phyloP scores from a whole-genome alignment of 768 basidiomycete genomes.

The Hericium rajendrae region DNA sequence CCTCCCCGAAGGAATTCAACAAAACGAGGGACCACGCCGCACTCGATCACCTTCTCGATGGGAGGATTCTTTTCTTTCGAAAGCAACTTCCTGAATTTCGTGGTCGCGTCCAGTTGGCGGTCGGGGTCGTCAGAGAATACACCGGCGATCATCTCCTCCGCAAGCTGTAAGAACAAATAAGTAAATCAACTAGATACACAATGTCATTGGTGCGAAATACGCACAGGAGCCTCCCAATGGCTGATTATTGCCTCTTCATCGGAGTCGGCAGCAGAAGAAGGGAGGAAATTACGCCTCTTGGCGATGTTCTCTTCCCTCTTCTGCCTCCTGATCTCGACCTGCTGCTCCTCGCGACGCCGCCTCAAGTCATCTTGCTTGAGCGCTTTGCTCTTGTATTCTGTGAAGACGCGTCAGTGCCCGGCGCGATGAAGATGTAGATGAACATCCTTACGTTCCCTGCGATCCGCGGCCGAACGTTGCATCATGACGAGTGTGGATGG shows the following conservation, averaged over 20 bases:
- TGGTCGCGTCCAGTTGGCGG: conserved; percentile 92
- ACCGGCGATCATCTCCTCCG: conserved; percentile 86
- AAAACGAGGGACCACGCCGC: conserved; percentile 93
- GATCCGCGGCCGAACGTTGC: conserved; percentile 11
- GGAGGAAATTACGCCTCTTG: conserved; percentile 90
- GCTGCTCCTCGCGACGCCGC: conserved; percentile 94
- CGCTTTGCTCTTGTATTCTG: conserved; percentile 88
- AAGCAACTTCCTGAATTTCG: conserved; percentile 95
- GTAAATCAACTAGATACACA: background rate
- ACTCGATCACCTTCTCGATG: conserved; percentile 96
- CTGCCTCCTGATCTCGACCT: conserved; percentile 97
- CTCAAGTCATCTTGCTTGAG: conserved; percentile 90
- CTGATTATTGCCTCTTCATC: conserved; percentile 78
- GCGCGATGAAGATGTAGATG: background rate
- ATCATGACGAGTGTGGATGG: conserved; percentile 3
- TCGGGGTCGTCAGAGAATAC: conserved; percentile 91
- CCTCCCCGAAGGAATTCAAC: conserved; percentile 84
- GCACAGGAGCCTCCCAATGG: conserved; percentile 71
- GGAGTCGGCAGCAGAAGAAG: conserved; percentile 66
- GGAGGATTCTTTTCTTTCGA: conserved; percentile 99
- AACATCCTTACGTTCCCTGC: conserved; percentile 11
- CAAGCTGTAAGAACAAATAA: conserved; percentile 38
- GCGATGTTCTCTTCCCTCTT: conserved; percentile 98
- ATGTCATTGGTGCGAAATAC: conserved; percentile 16
- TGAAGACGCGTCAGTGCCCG: conserved; percentile 27